These are phyloP conservation scores for Gymnopilus dilepis DNA, from an alignment of 768 basidiomycete species.

Conservation along the genomic window DNA sequence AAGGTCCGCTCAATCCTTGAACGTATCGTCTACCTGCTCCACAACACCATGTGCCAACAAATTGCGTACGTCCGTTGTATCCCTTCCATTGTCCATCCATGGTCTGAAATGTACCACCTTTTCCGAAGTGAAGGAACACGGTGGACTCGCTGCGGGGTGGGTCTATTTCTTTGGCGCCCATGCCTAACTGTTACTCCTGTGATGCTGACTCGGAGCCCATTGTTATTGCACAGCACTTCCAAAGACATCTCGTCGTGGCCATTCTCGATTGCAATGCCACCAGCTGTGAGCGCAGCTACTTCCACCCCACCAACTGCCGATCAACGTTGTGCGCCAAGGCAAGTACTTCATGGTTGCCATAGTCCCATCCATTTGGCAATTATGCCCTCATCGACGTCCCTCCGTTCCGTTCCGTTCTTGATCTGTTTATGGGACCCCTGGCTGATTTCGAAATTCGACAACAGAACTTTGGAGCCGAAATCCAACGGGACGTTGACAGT, in stretches of 20 bases:
- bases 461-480: conserved; percentile 71
- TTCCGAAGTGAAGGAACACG: conserved; percentile 73
- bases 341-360: conserved; percentile 29
- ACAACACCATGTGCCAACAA: conserved; percentile 66
- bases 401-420: conserved; percentile 12
- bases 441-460: conserved; percentile 6
- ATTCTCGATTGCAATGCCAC: conserved; percentile 76
- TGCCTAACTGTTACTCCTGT: conserved; percentile 7
- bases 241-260: conserved; percentile 73
- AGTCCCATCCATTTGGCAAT: background rate
- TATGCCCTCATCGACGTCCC: conserved; percentile 5
- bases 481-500: conserved; percentile 70
- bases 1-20: background rate
- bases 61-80: conserved; percentile 62
- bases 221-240: conserved; percentile 64
- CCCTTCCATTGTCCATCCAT: conserved; percentile 6
- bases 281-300: conserved; percentile 66
- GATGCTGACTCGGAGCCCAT: conserved; percentile 9
- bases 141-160: conserved; percentile 74
- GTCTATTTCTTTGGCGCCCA: conserved; percentile 22
- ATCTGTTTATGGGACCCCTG: conserved; percentile 4
- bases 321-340: conserved; percentile 62
- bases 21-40: background rate
- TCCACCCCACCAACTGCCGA: conserved; percentile 62
- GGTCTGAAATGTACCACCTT: conserved; percentile 15